Base-by-base conservation (phyloP, 2,329 filamentous ascomycete genomes). In the Neonectria sp. region DNA sequence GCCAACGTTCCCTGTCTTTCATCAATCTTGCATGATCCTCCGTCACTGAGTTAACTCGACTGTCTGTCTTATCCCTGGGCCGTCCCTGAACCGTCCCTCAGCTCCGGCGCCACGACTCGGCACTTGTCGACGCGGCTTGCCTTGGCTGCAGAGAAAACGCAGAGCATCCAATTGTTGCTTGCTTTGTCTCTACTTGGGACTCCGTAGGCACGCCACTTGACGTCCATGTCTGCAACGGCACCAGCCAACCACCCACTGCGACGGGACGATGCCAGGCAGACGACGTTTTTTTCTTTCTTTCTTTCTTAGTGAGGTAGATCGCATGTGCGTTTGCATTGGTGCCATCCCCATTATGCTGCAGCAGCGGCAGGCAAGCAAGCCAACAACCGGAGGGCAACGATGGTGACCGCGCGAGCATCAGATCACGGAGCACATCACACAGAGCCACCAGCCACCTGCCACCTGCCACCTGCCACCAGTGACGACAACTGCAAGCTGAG, bases 11-110 rank as follows among this genome's bases (percentile, higher is more conserved):
- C 63, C 52, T 56, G 63, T 27, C 27, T 56, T 55, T 65, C 63
- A 60, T 65, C 63, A 60, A 65, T 65, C 63, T 65, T 51, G 63
- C 63, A 65, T 60, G 56, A 15, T 45, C 45, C n/a, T 65, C 29
- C 43, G 56, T 56, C 51, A 55, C 43, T 29, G n/a, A 35, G 12
- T 31, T 21, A 9, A 33, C 21, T 21, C 27, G 15, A 6, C 12
- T n/a, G 8, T 21, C 48, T 11, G 27, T 52, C 27, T 31, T 52
- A 33, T 55, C 31, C 33, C 33, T 29, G 51, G 25, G 21, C 51
- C 46, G 33, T 60, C 46, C 46, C 46, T 35, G 51, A 48, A 46
- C 51, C 33, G 24, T 6, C 27, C n/a, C 40, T 62, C 59, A 55
- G 43, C 31, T 48, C 31, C 55, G 60, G 51, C 60, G 51, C 46